These are phyloP conservation scores for Urtica urens DNA, from an alignment of 306 rosid species.

Conservation along the genomic window DNA sequence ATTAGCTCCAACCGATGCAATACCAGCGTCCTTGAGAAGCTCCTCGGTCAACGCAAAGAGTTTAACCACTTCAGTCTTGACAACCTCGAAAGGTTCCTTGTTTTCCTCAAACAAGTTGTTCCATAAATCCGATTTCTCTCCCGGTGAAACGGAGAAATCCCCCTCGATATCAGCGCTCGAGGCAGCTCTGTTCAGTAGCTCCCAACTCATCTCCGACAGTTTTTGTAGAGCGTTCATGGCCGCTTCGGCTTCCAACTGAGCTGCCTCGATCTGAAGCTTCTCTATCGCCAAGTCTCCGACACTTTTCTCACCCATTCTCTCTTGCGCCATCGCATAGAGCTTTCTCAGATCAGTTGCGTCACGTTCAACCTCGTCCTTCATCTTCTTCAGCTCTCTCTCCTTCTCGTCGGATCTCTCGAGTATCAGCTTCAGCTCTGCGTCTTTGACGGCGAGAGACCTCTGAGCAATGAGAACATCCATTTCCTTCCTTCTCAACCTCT, in stretches of 20 bases:
- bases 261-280: conserved; percentile 78
- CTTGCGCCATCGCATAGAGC: conserved; percentile 50
- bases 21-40: conserved; percentile 63
- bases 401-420: conserved; percentile 43
- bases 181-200: conserved; percentile 42
- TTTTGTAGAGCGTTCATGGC: conserved; percentile 71
- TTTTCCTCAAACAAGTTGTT: conserved; percentile 9
- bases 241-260: conserved; percentile 68
- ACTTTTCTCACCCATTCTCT: conserved; percentile 38
- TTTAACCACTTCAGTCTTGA: conserved; percentile 42
- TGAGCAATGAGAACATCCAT: conserved; percentile 59
- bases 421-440: conserved; percentile 63
- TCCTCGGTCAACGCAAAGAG: conserved; percentile 64
- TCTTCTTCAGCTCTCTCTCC: conserved; percentile 42
- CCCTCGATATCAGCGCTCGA: conserved; percentile 32
- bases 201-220: conserved; percentile 49
- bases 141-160: conserved; percentile 11
- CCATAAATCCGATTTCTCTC: conserved; percentile 5
- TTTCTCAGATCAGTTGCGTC: conserved; percentile 47
- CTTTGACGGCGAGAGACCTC: conserved; percentile 58
- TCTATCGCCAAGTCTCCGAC: conserved; percentile 55
- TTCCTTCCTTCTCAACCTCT: conserved; percentile 54
- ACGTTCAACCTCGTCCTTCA: conserved; percentile 33
- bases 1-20: conserved; percentile 23
- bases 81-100: conserved; percentile 24